Evolutionary conservation across 345 rosid species (phyloP).

Genomic region (Murraya koenigii): DNA sequence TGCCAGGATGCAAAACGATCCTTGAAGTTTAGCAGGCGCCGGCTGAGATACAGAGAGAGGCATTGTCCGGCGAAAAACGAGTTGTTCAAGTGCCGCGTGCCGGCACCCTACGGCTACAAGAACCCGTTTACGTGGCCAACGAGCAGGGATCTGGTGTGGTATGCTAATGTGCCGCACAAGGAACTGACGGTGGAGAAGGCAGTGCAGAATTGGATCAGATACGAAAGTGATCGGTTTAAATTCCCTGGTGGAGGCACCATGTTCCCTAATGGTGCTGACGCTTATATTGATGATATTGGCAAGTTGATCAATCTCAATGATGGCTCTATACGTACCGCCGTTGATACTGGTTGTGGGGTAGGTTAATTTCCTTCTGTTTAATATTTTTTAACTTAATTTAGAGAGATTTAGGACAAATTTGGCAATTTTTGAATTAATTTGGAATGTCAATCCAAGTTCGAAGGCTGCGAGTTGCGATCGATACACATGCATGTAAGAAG

Average conservation of each 20-base stretch:
- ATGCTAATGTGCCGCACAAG: constrained; percentile 68
- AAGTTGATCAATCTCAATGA: constrained; percentile 48
- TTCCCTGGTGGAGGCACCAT: constrained; percentile 80
- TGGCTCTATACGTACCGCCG: constrained; percentile 61
- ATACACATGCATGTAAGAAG: neutral
- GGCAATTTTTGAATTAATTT: neutral
- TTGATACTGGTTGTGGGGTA: constrained; percentile 81
- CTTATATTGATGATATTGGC: constrained; percentile 56
- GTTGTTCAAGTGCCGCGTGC: constrained; percentile 48
- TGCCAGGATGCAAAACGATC: constrained; percentile 43
- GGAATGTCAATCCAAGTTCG: neutral
- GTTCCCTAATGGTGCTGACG: constrained; percentile 67
- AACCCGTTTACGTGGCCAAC: constrained; percentile 57
- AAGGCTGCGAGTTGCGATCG: neutral
- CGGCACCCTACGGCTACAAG: constrained; percentile 52
- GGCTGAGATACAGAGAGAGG: constrained; percentile 55
- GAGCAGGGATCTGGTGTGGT: constrained; percentile 58
- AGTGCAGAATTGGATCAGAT: constrained; percentile 62
- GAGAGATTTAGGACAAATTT: neutral
- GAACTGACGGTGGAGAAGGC: constrained; percentile 68
- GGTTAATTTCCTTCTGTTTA: neutral
- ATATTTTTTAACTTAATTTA: neutral
- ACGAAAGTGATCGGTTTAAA: constrained; percentile 45
- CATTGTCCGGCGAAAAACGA: constrained; percentile 51
- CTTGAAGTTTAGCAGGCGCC: constrained; percentile 24